A percentile compares a stretch with the other conserved stretches of the same genome.
Conservation (phyloP, 805 yeast genomes). For the Yueomyces sinensis region DNA sequence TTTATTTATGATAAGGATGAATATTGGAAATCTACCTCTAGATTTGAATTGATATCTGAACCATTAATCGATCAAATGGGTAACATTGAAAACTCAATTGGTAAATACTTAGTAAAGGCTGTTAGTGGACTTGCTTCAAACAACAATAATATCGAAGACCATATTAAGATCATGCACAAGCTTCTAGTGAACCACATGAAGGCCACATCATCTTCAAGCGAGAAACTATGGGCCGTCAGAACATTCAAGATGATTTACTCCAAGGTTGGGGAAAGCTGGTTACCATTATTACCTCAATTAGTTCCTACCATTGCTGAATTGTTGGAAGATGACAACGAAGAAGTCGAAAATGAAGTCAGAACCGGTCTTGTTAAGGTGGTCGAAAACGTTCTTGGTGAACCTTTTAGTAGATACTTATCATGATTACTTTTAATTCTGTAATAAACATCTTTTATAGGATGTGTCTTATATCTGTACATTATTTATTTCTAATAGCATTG, state of each 20-base stretch:
- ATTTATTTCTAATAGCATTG: too few species aligned
- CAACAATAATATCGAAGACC: conserved; percentile 55
- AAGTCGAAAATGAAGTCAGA: conserved; percentile 83
- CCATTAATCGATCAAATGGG: conserved; percentile 54
- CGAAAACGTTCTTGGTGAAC: conserved; percentile 89
- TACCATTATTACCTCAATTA: conserved; percentile 77
- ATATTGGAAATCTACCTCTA: conserved; percentile 81
- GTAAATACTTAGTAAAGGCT: conserved; percentile 70
- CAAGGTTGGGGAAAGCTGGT: conserved; percentile 92
- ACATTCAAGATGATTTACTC: conserved; percentile 72
- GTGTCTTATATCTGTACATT: too few species aligned
- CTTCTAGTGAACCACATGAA: conserved; percentile 54
- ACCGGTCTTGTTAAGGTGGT: conserved; percentile 81
- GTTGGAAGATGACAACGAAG: conserved; percentile 90
- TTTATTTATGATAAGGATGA: conserved; percentile 87
- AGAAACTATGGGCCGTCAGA: conserved; percentile 70
- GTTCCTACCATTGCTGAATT: conserved; percentile 94
- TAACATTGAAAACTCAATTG: conserved; percentile 59
- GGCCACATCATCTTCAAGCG: conserved; percentile 40
- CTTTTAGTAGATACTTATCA: conserved; percentile 68
- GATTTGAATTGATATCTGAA: conserved; percentile 61
- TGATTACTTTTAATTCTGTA: too few species aligned
- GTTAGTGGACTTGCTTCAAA: conserved; percentile 62
- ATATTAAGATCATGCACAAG: conserved; percentile 62
- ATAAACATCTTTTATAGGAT: too few species aligned